Percentiles rank a stretch among this genome's conserved stretches.
These are phyloP conservation scores for Eucalyptus melliodora DNA, from an alignment of 345 rosid species.

Conservation along the genomic window DNA sequence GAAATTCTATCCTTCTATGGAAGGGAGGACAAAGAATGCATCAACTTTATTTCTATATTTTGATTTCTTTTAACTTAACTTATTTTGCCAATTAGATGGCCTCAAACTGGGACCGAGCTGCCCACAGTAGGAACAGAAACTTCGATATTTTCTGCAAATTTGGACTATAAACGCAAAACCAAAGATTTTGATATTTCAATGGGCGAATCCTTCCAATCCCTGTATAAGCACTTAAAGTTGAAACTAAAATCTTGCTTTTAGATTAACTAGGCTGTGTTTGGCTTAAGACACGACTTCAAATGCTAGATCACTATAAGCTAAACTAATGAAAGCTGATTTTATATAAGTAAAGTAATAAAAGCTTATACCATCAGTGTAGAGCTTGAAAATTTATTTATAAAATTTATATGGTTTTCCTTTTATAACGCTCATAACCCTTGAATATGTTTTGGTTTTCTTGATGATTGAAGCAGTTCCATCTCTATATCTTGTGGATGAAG, in stretches of 20 bases:
- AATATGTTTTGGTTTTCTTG: not conserved
- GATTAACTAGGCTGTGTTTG: not conserved
- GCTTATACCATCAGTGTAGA: not conserved
- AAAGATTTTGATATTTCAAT: not conserved
- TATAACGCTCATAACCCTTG: not conserved
- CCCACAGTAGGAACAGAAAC: not conserved
- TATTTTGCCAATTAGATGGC: not conserved
- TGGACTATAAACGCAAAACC: not conserved
- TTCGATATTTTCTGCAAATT: not conserved
- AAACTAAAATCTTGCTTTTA: not conserved
- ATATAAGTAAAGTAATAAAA: not conserved
- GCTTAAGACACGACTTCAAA: not conserved
- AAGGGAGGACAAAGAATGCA: too few relatives aligned
- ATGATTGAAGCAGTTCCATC: slow-evolving; percentile 23
- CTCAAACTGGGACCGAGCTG: not conserved
- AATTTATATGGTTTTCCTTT: not conserved
- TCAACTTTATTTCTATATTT: too few relatives aligned
- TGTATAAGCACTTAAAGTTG: not conserved
- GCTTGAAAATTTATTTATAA: not conserved
- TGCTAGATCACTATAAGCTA: not conserved
- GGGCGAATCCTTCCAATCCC: not conserved
- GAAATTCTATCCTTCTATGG: too few relatives aligned
- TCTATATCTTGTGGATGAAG: slow-evolving; percentile 36
- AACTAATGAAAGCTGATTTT: not conserved
- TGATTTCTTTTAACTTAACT: not conserved